Conservation (phyloP, 148 eudicot species). For the Nepenthes gracilis region DNA sequence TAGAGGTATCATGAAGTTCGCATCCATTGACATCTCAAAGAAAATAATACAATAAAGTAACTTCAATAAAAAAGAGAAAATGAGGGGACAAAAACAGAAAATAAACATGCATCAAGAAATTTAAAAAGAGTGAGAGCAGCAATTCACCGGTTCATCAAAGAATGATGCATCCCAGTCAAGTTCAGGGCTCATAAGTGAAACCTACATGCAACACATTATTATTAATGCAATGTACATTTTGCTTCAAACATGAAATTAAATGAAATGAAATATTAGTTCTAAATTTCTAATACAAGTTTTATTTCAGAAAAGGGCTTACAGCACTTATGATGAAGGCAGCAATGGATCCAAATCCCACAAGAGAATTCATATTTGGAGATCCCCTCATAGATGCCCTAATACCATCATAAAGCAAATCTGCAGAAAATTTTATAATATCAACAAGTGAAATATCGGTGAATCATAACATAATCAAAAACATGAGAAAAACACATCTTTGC, state of each 20-base stretch:
- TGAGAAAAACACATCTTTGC: not conserved
- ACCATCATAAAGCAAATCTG: conserved; percentile 85
- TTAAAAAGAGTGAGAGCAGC: conserved; percentile 5
- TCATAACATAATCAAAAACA: not conserved
- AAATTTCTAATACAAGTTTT: not conserved
- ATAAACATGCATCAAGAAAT: not conserved
- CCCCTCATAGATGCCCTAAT: conserved; percentile 58
- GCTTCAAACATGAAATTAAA: not conserved
- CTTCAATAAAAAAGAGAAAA: no score
- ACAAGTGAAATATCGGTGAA: not conserved
- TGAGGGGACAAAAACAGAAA: not conserved
- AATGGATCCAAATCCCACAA: conserved; percentile 90
- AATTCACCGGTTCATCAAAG: conserved; percentile 94
- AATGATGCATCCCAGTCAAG: conserved; percentile 89
- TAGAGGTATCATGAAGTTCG: no score
- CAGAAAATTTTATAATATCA: not conserved
- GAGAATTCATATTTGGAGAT: conserved; percentile 96
- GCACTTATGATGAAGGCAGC: conserved; percentile 76
- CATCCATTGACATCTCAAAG: not conserved
- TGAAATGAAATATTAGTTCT: not conserved
- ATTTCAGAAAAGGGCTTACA: conserved; percentile 27
- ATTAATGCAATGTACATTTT: not conserved
- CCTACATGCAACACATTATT: conserved; percentile 24
- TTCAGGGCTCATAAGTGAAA: conserved; percentile 71
- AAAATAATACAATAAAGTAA: no score